Base-by-base conservation (phyloP, 441 rosid genomes). In the Erysimum cheiri region DNA sequence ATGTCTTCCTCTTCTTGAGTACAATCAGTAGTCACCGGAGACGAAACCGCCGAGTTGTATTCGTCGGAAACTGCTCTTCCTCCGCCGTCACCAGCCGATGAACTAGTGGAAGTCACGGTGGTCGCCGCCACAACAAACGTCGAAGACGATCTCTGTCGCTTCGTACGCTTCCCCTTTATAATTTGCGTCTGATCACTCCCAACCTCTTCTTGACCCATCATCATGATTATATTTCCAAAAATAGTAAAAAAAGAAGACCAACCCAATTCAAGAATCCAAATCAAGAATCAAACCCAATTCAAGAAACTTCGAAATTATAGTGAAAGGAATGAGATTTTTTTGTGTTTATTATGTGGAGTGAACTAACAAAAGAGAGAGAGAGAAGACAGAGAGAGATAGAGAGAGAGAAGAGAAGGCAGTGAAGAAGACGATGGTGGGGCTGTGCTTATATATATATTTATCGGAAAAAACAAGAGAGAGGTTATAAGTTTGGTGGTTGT, bases 1-100 rank as follows among this genome's bases (percentile, higher is more conserved):
- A 90, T 82, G 70, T 85, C 99, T 81, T 87, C 97, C 55, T 92
- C 97, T 69, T 87, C 98, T 43, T 84, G 91, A 0, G 95, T 87
- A 35, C 75, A 76, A 72, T 88, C 84, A 69, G 72, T 59, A 22
- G 28, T 82, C 3, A 85, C 73, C 15, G 85, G 82, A 26, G 88
- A 85, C 7, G 81, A 80, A 55, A 66, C 64, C 3, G 85, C 83
- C 52, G 73, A 61, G 63, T 68, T 69, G 52, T 69, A 73, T 8
- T 82, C 81, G n/a, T 70, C 84, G 0, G 74, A 29, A 29, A 75
- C 71, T 3, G 72, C 76, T 29, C 72, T 74, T n/a, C 46, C 79
- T 22, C 58, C 78, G 0, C 56, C 52, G 3, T 46, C 78, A 0
- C 57, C 85, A 17, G 82, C 83, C 0, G 94, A 83, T 48, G 91